phyloP scores from a whole-genome alignment of 192 early-diverging fungal genomes.

The Spinellus fusiger region DNA sequence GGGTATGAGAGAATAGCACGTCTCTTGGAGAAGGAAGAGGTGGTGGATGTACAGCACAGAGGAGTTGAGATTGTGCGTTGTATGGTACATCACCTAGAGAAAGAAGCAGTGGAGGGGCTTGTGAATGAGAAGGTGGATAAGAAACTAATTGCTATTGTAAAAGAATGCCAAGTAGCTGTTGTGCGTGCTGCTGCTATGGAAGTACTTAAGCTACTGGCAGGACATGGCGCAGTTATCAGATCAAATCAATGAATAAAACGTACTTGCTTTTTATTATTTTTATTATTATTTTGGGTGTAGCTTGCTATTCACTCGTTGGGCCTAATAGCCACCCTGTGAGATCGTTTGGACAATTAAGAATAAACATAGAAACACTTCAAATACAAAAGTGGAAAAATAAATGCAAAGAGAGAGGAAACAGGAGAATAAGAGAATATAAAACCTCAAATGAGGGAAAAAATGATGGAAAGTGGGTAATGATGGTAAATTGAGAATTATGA shows the following conservation, averaged over 20 bases:
- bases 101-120: constrained; percentile 41
- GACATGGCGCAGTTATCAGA: constrained; percentile 35
- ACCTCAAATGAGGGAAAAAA: too few species aligned
- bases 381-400: too few species aligned
- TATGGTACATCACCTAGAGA: constrained; percentile 40
- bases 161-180: constrained; percentile 38
- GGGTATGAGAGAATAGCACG: constrained; percentile 48
- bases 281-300: too few species aligned
- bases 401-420: too few species aligned
- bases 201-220: constrained; percentile 45
- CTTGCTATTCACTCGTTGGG: too few species aligned
- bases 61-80: constrained; percentile 70
- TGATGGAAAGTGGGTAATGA: too few species aligned
- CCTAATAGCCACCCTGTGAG: too few species aligned
- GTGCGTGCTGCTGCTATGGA: constrained; percentile 52
- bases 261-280: too few species aligned
- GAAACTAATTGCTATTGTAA: constrained; percentile 40
- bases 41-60: constrained; percentile 62
- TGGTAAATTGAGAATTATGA: too few species aligned
- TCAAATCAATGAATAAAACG: background rate
- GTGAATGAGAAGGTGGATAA: constrained; percentile 40
- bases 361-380: too few species aligned
- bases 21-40: constrained; percentile 46
- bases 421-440: too few species aligned
- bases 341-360: too few species aligned